Base-by-base conservation (phyloP, 2,329 filamentous ascomycete species). In the Diaporthe vaccinii region DNA sequence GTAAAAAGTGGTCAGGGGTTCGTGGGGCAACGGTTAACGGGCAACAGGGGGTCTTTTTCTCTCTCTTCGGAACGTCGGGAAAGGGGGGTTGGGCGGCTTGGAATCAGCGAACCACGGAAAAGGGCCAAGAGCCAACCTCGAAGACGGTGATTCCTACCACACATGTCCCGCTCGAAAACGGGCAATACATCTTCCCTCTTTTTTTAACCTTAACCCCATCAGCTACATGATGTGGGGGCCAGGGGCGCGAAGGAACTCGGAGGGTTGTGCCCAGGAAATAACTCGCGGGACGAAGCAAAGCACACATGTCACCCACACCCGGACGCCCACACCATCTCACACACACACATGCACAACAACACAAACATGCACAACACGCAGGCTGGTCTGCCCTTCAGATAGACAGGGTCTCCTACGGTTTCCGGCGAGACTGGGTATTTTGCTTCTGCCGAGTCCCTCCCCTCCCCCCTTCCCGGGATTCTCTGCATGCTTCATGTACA, bases 401-500 rank as follows among this genome's bases (percentile, higher is more conserved):
- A 67, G 39, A 68, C 34, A 62, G 46, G 41, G 68, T 39, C 36
- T 34, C 36, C 70, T 20, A 55, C 14, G 65, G 57, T 57, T 36
- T 70, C 58, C 28, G 28, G 65, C 36, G 58, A 61, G 44, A 36
- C n/a, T 62, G 46, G 55, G 28, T 49, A 61, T 53, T 51, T 69
- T 74, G 72, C 41, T 36, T 51, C 36, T 68, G 28, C 57, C 65
- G 31, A 31, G 22, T 28, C 46, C 31, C 34, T 9, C 17, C 46
- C 46, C 46, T 14, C 31, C 46, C 65, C n/a, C 44, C 22, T 68
- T 39, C 31, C 65, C 65, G 31, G 65, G 44, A 39, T 53, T 68
- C 70, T 49, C 57, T 67, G 65, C 55, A 69, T 49, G 67, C 55
- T 76, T 76, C 74, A 67, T 61, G 67, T 74, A 76, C 28, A 76